Conservation (phyloP, 768 basidiomycete species). For the Tricholoma furcatifolium region DNA sequence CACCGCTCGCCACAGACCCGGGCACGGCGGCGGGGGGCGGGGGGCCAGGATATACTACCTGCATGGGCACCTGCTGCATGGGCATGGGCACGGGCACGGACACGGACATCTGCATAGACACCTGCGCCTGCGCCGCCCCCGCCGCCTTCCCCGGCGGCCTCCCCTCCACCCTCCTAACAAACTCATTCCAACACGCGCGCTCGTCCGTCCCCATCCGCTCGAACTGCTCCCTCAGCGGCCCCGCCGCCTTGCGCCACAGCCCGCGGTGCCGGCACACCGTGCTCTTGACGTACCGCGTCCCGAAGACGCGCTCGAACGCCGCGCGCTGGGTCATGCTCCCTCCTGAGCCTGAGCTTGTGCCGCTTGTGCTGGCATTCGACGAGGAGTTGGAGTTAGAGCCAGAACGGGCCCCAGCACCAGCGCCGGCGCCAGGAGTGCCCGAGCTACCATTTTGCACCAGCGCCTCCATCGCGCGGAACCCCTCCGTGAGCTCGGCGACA, state of each 20-base stretch:
- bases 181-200: slow-evolving; percentile 66
- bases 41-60: not conserved
- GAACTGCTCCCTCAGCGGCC: slow-evolving; percentile 45
- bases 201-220: slow-evolving; percentile 56
- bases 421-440: not conserved
- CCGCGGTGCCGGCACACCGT: slow-evolving; percentile 73
- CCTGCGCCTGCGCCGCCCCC: slow-evolving; percentile 1
- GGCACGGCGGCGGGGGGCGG: no score
- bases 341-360: no score
- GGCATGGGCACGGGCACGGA: no score
- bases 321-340: slow-evolving; percentile 54
- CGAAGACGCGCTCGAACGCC: slow-evolving; percentile 71
- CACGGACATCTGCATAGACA: slow-evolving; percentile 2
- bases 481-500: slow-evolving; percentile 60
- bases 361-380: no score
- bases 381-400: no score
- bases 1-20: not conserved
- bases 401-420: no score
- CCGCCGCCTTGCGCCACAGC: slow-evolving; percentile 59
- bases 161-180: slow-evolving; percentile 62
- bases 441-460: slow-evolving; percentile 35
- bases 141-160: slow-evolving; percentile 32
- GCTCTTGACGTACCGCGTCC: slow-evolving; percentile 69
- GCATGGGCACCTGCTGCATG: slow-evolving; percentile 4
- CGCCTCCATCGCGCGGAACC: slow-evolving; percentile 53